Evolutionary conservation across 305 asterid species (phyloP).

Genomic region (Vinca major): DNA sequence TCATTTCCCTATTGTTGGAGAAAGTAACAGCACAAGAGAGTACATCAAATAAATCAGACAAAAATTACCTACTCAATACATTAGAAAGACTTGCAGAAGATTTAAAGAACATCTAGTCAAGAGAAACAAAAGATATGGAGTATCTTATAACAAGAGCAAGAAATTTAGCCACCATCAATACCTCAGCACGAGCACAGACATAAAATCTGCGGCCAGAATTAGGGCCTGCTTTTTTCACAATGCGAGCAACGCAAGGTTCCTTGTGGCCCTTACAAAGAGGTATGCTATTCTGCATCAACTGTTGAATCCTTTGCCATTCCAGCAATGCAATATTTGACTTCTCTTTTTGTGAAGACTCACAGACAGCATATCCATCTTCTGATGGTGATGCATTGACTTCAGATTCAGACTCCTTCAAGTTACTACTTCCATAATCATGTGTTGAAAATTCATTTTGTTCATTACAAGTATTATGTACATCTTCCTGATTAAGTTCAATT

Average conservation of each 20-base stretch:
- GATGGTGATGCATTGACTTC: constrained; percentile 23
- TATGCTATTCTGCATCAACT: constrained; percentile 74
- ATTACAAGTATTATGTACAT: constrained; percentile 23
- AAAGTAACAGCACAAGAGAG: background rate
- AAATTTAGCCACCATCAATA: constrained; percentile 21
- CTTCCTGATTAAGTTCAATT: constrained; percentile 28
- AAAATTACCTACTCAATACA: background rate
- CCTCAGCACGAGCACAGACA: constrained; percentile 95
- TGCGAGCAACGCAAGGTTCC: constrained; percentile 80
- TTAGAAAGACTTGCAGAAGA: background rate
- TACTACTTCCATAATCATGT: constrained; percentile 24
- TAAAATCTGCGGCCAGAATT: constrained; percentile 76
- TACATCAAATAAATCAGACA: background rate
- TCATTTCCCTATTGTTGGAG: background rate
- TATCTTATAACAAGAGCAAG: background rate
- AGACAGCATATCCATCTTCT: constrained; percentile 23
- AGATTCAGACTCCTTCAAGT: constrained; percentile 25
- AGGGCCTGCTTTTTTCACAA: constrained; percentile 86
- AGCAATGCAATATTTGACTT: constrained; percentile 38
- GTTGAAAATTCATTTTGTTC: constrained; percentile 22
- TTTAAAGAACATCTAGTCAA: background rate
- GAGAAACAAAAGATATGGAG: background rate
- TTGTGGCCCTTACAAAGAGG: constrained; percentile 93
- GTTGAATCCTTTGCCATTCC: constrained; percentile 97
- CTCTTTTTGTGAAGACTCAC: constrained; percentile 37